phyloP scores from a whole-genome alignment of 768 basidiomycete genomes.

The Boletus reticuloceps region DNA sequence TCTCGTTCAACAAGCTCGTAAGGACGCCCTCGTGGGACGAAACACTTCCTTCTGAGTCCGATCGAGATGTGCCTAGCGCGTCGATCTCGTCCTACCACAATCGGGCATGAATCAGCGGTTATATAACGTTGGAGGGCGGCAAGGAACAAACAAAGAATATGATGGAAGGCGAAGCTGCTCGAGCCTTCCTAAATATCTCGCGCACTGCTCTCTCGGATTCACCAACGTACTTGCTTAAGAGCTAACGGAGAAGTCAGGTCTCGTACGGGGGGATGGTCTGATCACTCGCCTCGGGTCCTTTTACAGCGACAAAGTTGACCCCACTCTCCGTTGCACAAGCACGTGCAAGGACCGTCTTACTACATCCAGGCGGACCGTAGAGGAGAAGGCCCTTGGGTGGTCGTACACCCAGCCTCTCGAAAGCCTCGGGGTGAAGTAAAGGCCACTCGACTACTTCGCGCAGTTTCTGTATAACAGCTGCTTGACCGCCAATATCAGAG shows the following conservation, averaged over 20 bases:
- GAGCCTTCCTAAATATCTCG: constrained; percentile 93
- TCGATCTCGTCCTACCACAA: constrained; percentile 88
- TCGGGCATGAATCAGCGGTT: background rate
- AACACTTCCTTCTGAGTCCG: constrained; percentile 47
- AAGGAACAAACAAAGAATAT: constrained; percentile 80
- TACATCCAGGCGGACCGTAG: constrained; percentile 97
- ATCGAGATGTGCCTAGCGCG: constrained; percentile 80
- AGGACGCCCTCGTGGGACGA: constrained; percentile 84
- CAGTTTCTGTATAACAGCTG: constrained; percentile 75
- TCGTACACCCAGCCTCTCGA: constrained; percentile 80
- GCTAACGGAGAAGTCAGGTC: constrained; percentile 41
- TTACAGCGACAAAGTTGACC: constrained; percentile 94
- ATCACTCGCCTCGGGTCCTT: constrained; percentile 85
- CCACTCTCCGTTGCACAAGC: constrained; percentile 93
- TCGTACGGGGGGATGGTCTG: background rate
- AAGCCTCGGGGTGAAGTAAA: constrained; percentile 79
- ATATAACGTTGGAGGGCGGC: background rate
- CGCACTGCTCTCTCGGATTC: constrained; percentile 95
- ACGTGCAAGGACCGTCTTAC: constrained; percentile 90
- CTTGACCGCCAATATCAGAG: constrained; percentile 88
- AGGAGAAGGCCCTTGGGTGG: constrained; percentile 89
- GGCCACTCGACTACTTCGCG: constrained; percentile 97
- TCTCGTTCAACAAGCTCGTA: constrained; percentile 92
- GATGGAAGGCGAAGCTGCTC: constrained; percentile 91
- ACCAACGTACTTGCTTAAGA: constrained; percentile 95